Evolutionary conservation across 345 rosid species (phyloP), one percentile per base, ranked within the genome.

Genomic region (Lepidium sativum): DNA sequence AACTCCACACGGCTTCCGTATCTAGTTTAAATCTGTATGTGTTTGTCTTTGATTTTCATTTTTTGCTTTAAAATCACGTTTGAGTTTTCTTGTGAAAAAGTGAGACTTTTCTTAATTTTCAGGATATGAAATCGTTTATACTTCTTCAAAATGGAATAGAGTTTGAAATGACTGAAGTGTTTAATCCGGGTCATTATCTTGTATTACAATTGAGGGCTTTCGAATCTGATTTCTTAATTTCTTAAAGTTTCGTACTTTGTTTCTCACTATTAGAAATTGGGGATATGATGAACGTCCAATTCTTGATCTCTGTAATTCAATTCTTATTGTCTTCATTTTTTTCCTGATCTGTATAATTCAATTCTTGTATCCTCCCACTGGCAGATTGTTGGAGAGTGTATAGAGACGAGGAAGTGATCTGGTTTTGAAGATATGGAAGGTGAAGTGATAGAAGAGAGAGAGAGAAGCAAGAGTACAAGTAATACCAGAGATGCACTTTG

Each of bases 21-120:
- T 65, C 83, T 17, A 81, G 39, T 81, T 48, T 74, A 72, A 54
- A 81, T 66, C 77, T 34, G 91, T 85, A 72, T 13, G 82, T 55
- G 0, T 17, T 13, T 41, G 0, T 27, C 42, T 16, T 31, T 11
- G 18, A 25, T 45, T 18, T 38, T 6, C 9, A n/a, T 18, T n/a
- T n/a, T 21, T 62, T 25, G 18, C 32, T 70, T 25, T 43, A 3
- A 44, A 34, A 18, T 35, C 62, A 29, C 49, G 56, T 54, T 35
- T 53, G 6, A 15, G 21, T 20, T 32, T 18, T 34, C 27, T n/a
- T 25, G 14, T 3, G 20, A 33, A 21, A 23, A 5, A 15, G 31
- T 51, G 9, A 39, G 14, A 2, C 9, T 50, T 42, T 55, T 42
- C 23, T 4, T 54, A 12, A 20, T 9, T 21, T 6, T 20, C 12